Conservation (phyloP, 768 basidiomycete species). For the Mycena maculata region DNA sequence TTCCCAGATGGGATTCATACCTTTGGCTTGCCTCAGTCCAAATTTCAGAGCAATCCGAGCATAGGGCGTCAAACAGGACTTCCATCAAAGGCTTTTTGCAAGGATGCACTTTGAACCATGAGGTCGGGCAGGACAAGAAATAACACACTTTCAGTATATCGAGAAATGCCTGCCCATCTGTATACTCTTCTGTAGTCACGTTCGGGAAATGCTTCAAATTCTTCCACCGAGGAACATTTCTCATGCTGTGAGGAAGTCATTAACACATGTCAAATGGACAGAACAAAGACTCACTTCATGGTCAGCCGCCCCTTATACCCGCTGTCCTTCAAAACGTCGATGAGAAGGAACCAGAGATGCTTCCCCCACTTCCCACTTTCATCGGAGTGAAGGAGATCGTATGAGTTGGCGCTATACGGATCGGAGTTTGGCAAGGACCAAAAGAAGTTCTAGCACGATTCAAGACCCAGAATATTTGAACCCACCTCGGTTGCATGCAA, state of each 20-base stretch:
- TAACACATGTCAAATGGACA: too few relatives aligned
- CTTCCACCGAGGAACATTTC: constrained; percentile 18
- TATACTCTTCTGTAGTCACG: constrained; percentile 21
- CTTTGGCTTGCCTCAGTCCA: too few relatives aligned
- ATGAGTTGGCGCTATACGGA: constrained; percentile 16
- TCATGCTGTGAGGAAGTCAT: too few relatives aligned
- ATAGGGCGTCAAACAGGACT: too few relatives aligned
- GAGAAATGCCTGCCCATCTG: constrained; percentile 18
- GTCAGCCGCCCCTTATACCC: constrained; percentile 7
- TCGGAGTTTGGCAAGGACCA: constrained; percentile 23
- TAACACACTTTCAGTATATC: constrained; percentile 27
- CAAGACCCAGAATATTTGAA: background rate
- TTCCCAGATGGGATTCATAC: too few relatives aligned
- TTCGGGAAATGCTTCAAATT: constrained; percentile 24
- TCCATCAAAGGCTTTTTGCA: too few relatives aligned
- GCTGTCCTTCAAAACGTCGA: background rate
- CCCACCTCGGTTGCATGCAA: constrained; percentile 5
- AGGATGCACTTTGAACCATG: too few relatives aligned
- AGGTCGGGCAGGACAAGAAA: too few relatives aligned
- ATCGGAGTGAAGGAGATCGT: constrained; percentile 26
- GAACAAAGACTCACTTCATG: too few relatives aligned
- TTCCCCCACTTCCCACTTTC: constrained; percentile 31
- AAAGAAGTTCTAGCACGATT: constrained; percentile 19
- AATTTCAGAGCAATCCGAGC: too few relatives aligned
- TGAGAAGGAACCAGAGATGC: constrained; percentile 13